Percentiles rank a stretch among this genome's conserved stretches.
Conservation (phyloP, 2,329 filamentous ascomycete species). For the Colletotrichum trifolii region DNA sequence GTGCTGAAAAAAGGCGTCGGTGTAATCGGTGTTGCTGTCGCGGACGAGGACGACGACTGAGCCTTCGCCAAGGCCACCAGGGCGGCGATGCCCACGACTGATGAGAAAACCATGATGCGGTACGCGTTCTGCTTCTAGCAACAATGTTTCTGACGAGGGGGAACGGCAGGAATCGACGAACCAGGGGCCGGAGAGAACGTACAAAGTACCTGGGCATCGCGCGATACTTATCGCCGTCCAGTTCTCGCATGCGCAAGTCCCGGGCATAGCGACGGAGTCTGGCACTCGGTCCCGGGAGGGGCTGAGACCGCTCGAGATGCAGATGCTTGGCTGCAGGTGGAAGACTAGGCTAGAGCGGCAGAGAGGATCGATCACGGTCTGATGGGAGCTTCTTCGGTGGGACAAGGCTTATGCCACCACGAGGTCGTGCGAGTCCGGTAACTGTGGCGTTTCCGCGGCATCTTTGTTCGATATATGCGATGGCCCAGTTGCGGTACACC, state of each 20-base stretch:
- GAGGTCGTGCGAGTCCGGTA: neutral
- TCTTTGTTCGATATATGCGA: neutral
- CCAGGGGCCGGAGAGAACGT: neutral
- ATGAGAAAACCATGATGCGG: slow-evolving; percentile 13
- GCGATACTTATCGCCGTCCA: slow-evolving; percentile 26
- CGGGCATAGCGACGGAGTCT: slow-evolving; percentile 17
- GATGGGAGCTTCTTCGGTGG: neutral
- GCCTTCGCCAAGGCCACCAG: slow-evolving; percentile 14
- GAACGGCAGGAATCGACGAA: neutral
- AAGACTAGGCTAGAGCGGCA: no score
- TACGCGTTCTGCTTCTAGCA: neutral
- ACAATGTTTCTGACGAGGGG: neutral
- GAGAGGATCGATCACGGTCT: no score
- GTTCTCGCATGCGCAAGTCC: neutral
- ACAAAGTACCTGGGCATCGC: neutral
- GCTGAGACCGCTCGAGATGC: slow-evolving; percentile 25
- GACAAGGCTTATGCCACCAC: slow-evolving; percentile 11
- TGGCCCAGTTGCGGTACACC: neutral
- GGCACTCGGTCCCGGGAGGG: slow-evolving; percentile 20
- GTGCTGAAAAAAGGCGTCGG: slow-evolving; percentile 17
- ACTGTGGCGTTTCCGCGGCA: neutral
- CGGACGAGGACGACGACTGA: slow-evolving; percentile 9
- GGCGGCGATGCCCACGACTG: slow-evolving; percentile 5
- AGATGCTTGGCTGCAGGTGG: neutral
- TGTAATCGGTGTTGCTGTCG: neutral